Base-by-base conservation (phyloP, 371 early-diverging fungal genomes). In the Apophysomyces trapeziformis region DNA sequence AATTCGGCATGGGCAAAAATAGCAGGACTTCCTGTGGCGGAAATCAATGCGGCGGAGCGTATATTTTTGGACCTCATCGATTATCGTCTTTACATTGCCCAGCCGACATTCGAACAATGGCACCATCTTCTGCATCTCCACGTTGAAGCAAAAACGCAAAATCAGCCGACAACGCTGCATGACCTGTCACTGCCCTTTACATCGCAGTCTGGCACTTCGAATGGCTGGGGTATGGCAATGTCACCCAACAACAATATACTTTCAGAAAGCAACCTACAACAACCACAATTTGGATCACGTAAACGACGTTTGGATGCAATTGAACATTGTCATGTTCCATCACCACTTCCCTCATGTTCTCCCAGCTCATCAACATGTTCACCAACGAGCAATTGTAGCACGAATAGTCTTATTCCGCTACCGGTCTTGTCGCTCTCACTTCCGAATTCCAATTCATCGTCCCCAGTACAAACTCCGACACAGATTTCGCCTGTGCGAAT, bases 1-100 rank as follows among this genome's bases (percentile, higher is more conserved):
- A 93, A 92, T 80, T 85, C 86, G 63, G 90, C 92, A 9, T 93
- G 93, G 93, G 87, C 90, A 60, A 89, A 90, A 73, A 87, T 93
- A 44, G 90, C 94, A 32, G 87, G 89, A 44, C 73, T 93, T n/a
- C 85, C 90, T 7, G 83, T 90, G 13, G 50, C 77, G 18, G 91
- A 93, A 77, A 87, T 93, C 68, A 87, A 89, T 76, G 75, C 84
- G 39, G 90, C 91, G 68, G 93, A 93, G 72, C 77, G 87, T n/a
- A 83, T 83, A 59, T 93, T 93, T 71, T 66, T 93, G 47, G 71
- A 83, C 11, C 71, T 91, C 64, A 84, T 93, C 38, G 88, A 93
- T 66, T 93, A 93, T 70, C 80, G 84, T 57, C 80, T 93, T 38
- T 90, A 88, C 68, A 88, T 92, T 45, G 83, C 84, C 57, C 86